phyloP scores from a whole-genome alignment of 176 grass and related monocot species.

The Avena eriantha region DNA sequence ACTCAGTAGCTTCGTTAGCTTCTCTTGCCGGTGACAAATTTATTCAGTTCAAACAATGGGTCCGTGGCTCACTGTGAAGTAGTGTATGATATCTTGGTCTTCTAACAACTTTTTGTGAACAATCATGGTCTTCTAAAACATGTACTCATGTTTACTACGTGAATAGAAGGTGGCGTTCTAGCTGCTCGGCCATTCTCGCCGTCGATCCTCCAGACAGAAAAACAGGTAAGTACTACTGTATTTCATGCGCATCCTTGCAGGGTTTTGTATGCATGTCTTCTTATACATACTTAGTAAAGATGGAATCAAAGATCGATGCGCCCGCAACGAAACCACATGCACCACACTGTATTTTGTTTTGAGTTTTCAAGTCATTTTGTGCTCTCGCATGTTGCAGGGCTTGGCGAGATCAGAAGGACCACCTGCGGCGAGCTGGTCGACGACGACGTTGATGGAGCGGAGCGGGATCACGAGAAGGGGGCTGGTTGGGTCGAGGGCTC shows the following conservation, averaged over 20 bases:
- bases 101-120: background rate
- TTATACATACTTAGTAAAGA: background rate
- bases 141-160: background rate
- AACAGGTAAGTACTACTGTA: background rate
- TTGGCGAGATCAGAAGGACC: background rate
- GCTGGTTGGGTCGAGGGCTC: slow-evolving; percentile 74
- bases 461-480: slow-evolving; percentile 26
- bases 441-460: background rate
- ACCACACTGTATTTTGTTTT: background rate
- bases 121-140: background rate
- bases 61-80: background rate
- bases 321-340: background rate
- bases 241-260: background rate
- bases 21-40: background rate
- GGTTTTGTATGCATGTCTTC: background rate
- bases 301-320: background rate
- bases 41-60: background rate
- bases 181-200: slow-evolving; percentile 26
- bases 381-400: background rate
- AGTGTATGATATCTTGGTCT: background rate
- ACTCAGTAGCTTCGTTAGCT: background rate
- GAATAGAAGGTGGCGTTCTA: background rate
- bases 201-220: background rate
- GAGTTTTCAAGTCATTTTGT: background rate
- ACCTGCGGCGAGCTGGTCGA: background rate